Percentiles rank a stretch among this genome's conserved stretches.
Evolutionary conservation across 1,284 basidiomycete species (phyloP).

Genomic region (Neolentinus lepideus): DNA sequence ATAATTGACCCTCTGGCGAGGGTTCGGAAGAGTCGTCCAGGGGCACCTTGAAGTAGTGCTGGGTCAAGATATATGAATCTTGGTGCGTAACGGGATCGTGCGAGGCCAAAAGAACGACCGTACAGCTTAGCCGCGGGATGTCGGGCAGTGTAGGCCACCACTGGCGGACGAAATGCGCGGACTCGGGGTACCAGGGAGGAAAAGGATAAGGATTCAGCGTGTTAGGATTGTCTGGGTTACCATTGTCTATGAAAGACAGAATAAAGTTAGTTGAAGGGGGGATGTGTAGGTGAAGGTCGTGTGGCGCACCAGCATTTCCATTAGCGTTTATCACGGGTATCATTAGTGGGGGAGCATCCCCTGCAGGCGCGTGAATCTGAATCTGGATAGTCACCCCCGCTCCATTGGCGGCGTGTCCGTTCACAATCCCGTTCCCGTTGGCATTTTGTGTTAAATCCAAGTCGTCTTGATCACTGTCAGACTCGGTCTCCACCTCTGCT

Average conservation of each 20-base stretch:
- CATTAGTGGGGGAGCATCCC: neutral
- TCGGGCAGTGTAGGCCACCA: slow-evolving; percentile 66
- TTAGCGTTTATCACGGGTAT: neutral
- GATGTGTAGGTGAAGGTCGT: too few relatives aligned
- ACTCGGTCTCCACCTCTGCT: neutral
- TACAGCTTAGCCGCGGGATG: slow-evolving; percentile 59
- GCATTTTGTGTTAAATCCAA: too few relatives aligned
- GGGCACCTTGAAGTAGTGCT: slow-evolving; percentile 69
- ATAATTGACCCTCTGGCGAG: neutral
- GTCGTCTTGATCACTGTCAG: too few relatives aligned
- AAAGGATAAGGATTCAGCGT: slow-evolving; percentile 45
- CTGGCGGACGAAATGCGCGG: slow-evolving; percentile 67
- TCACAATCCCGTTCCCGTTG: slow-evolving; percentile 1
- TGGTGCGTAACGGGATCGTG: slow-evolving; percentile 50
- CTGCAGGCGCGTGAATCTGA: neutral
- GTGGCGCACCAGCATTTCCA: neutral
- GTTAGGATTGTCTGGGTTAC: slow-evolving; percentile 3
- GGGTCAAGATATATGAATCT: slow-evolving; percentile 59
- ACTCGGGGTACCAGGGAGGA: slow-evolving; percentile 61
- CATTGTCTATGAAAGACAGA: neutral
- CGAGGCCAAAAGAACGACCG: slow-evolving; percentile 57
- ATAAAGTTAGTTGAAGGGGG: too few relatives aligned
- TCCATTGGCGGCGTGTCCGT: neutral
- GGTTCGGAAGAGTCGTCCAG: slow-evolving; percentile 10
- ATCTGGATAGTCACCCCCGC: neutral